These are phyloP conservation scores for Prunus mume DNA, from an alignment of 306 rosid genomes.

Conservation along the genomic window DNA sequence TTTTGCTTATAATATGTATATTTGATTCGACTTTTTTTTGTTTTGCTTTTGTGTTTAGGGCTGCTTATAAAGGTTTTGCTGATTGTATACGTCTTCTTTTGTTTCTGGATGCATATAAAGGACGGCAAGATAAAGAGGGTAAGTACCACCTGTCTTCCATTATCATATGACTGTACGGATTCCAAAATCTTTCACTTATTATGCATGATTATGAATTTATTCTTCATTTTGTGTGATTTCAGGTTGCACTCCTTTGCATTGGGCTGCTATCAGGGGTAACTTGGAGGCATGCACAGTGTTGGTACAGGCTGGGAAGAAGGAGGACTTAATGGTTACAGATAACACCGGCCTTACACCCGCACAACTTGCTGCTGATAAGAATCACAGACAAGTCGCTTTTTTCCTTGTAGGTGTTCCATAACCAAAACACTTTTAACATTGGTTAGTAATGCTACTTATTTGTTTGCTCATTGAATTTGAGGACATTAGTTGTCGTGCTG, in stretches of 20 bases:
- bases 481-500: background rate
- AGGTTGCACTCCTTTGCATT: slow-evolving; percentile 98
- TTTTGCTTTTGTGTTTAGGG: slow-evolving; percentile 55
- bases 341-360: slow-evolving; percentile 98
- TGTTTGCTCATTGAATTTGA: slow-evolving; percentile 2
- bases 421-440: slow-evolving; percentile 35
- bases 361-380: slow-evolving; percentile 94
- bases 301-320: slow-evolving; percentile 98
- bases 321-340: slow-evolving; percentile 85
- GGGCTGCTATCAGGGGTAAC: slow-evolving; percentile 98
- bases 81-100: slow-evolving; percentile 90
- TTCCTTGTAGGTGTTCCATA: slow-evolving; percentile 88
- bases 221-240: slow-evolving; percentile 26
- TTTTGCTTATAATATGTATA: background rate
- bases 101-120: slow-evolving; percentile 86
- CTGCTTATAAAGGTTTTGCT: slow-evolving; percentile 99
- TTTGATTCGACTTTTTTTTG: background rate
- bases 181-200: slow-evolving; percentile 9
- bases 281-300: slow-evolving; percentile 97
- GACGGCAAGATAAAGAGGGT: slow-evolving; percentile 97
- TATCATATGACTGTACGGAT: slow-evolving; percentile 1
- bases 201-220: slow-evolving; percentile 2
- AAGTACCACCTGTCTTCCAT: slow-evolving; percentile 20
- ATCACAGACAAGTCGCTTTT: slow-evolving; percentile 98
- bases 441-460: slow-evolving; percentile 32